Conservation (phyloP, 139 green algal genomes). For the Chlorokybus atmophyticus region DNA sequence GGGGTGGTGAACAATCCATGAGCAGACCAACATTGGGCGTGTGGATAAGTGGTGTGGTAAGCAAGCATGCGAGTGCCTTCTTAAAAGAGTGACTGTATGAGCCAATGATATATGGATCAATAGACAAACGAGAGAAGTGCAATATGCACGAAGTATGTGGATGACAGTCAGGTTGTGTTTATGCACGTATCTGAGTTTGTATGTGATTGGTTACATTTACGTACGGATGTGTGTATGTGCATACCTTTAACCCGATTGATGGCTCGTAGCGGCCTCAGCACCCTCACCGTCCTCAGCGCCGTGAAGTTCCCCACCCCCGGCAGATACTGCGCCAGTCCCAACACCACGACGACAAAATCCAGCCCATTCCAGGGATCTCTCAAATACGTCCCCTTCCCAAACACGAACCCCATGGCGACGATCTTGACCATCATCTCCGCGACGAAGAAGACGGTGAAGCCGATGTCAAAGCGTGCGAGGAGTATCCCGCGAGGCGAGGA, state of each 20-base stretch:
- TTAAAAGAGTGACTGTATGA: no score
- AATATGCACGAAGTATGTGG: no score
- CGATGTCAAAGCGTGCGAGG: conserved; percentile 10
- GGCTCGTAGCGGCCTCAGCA: conserved; percentile 51
- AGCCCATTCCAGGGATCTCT: conserved; percentile 20
- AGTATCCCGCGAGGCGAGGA: background rate
- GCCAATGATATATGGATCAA: no score
- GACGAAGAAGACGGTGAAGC: conserved; percentile 40
- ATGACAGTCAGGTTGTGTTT: no score
- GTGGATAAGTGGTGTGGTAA: no score
- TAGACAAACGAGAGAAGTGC: no score
- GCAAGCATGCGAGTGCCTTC: no score
- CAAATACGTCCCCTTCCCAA: conserved; percentile 10
- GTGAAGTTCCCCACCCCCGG: conserved; percentile 23
- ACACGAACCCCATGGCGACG: conserved; percentile 25
- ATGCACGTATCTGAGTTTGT: no score
- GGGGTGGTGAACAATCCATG: no score
- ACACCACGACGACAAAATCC: conserved; percentile 16
- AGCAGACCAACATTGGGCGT: no score
- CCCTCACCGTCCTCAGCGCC: conserved; percentile 43
- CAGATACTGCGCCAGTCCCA: conserved; percentile 6
- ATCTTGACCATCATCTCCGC: conserved; percentile 53
- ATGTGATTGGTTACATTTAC: no score
- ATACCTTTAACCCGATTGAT: conserved; percentile 19
- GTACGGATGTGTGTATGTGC: no score